phyloP scores from a whole-genome alignment of 1,284 basidiomycete species.

The Naganishia sp. region DNA sequence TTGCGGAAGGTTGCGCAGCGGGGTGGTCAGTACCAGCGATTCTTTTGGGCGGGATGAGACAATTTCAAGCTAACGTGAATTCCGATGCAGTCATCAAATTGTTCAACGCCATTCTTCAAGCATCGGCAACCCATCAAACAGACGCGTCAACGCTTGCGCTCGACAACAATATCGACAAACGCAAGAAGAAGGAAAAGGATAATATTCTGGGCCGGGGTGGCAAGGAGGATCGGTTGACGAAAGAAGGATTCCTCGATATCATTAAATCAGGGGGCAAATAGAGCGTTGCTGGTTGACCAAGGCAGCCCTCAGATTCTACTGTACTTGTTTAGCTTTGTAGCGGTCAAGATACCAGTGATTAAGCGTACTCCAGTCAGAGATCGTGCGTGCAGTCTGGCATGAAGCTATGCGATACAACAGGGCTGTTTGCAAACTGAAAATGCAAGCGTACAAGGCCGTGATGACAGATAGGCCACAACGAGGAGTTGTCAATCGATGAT shows the following conservation, averaged over 20 bases:
- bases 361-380: background rate
- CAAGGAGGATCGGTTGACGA: constrained; percentile 50
- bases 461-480: too few species aligned
- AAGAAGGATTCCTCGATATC: constrained; percentile 55
- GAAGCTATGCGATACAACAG: background rate
- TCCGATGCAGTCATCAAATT: constrained; percentile 52
- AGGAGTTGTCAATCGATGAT: background rate
- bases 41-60: background rate
- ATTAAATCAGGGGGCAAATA: constrained; percentile 46
- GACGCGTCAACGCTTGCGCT: constrained; percentile 24
- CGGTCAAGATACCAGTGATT: constrained; percentile 14
- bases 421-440: background rate
- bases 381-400: background rate
- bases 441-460: background rate
- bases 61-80: background rate
- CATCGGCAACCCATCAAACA: constrained; percentile 40
- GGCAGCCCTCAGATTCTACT: background rate
- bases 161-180: constrained; percentile 37
- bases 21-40: constrained; percentile 48
- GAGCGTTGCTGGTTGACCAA: background rate
- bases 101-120: constrained; percentile 55
- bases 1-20: constrained; percentile 54
- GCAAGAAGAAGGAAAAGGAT: constrained; percentile 52
- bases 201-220: constrained; percentile 52
- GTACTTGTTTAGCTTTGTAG: constrained; percentile 14